Base-by-base conservation (phyloP, 2,329 filamentous ascomycete genomes). In the Aureobasidium sp. region DNA sequence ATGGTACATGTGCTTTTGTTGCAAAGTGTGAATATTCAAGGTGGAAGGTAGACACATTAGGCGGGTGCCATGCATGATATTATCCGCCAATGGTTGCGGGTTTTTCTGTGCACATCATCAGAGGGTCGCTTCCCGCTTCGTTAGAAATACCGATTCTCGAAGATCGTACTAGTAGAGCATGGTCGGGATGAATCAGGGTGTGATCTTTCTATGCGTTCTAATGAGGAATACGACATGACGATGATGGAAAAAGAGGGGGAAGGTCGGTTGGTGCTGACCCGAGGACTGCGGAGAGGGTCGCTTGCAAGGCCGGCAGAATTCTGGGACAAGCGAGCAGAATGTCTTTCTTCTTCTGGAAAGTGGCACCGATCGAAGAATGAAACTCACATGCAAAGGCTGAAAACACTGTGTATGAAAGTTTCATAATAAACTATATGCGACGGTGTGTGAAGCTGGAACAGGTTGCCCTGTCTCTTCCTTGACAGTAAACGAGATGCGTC, bases 31-130 rank as follows among this genome's bases (percentile, higher is more conserved):
- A 36, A 11, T 17, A 3, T 3, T n/a, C 22, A 3, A 55, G 15
- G 27, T 15, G 22, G 44, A 5, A 53, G 14, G 25, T 14, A 17
- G 45, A 6, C 55, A 48, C 11, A 37, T 48, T 58, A 58, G 20
- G 27, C 25, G 39, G 42, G 31, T 29, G 20, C 20, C 20, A 29
- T 27, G 55, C 55, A 48, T 15, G 53, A 58, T 48, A 27, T 58
- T 58, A 58, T 58, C 55, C 55, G 55, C 55, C 55, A 58, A 58
- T 58, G 20, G 31, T 44, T 25, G n/a, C 14, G 39, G n/a, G 9
- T 22, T n/a, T 17, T 8, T 34, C 37, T 44, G 20, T 20, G 41
- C 53, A 44, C 52, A 45, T 57, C 39, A 44, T 55, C 29, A 29
- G 17, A n/a, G 36, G 29, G 29, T 12, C 41, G 9, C 22, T 27